Evolutionary conservation across 306 rosid species (phyloP).

Genomic region (Prunus davidiana): DNA sequence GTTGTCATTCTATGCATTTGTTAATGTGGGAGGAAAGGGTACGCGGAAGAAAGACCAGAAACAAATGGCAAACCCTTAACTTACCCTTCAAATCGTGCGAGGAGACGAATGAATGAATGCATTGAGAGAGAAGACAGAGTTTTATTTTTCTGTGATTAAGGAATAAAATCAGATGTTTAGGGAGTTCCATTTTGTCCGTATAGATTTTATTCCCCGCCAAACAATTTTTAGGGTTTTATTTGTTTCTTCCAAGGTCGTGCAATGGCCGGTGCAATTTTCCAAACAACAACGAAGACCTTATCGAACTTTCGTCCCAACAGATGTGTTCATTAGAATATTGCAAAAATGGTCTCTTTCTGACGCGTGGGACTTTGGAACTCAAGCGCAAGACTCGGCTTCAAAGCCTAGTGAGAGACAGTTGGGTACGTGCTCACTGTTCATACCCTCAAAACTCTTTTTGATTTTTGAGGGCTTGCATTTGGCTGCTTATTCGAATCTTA

Average conservation of each 20-base stretch:
- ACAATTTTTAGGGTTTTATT: conserved; percentile 19
- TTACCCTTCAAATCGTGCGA: conserved; percentile 24
- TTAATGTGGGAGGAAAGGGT: neutral
- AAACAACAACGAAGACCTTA: conserved; percentile 34
- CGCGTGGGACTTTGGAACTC: conserved; percentile 40
- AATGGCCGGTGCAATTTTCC: conserved; percentile 53
- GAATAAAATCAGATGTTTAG: conserved; percentile 55
- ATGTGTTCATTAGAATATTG: neutral
- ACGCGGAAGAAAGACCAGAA: neutral
- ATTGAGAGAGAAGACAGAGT: conserved; percentile 7
- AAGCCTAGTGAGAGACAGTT: neutral
- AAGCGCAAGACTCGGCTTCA: conserved; percentile 34
- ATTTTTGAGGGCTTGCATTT: neutral
- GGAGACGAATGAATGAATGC: conserved; percentile 12
- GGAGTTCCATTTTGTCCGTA: conserved; percentile 15
- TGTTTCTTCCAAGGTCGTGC: conserved; percentile 63
- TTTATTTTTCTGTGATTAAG: conserved; percentile 3
- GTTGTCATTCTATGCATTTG: conserved; percentile 1
- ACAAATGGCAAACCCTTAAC: neutral
- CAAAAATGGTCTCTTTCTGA: conserved; percentile 13
- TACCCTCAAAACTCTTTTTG: neutral
- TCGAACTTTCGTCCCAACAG: conserved; percentile 32
- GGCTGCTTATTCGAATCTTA: neutral
- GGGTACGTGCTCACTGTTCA: neutral
- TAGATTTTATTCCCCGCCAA: conserved; percentile 43